Evolutionary conservation across 495 filamentous ascomycete species (phyloP).

Genomic region (Glonium stellatum): DNA sequence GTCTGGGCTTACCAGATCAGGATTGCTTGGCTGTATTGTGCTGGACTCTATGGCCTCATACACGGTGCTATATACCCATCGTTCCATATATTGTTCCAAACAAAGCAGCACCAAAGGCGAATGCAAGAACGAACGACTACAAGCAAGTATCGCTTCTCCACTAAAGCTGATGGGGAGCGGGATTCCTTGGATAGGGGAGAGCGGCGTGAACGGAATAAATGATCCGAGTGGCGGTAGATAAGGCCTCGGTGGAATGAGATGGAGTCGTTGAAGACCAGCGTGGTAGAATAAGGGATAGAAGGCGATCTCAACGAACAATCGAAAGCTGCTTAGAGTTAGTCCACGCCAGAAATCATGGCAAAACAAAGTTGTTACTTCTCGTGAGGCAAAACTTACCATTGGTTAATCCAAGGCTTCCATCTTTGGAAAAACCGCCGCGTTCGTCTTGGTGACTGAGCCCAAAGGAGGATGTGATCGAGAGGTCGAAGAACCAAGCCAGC

Average conservation of each 20-base stretch:
- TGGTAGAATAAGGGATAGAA: conserved; percentile 23
- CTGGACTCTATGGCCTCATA: conserved; percentile 15
- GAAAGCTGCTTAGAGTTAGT: conserved; percentile 5
- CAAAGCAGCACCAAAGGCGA: conserved; percentile 20
- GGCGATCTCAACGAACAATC: conserved; percentile 8
- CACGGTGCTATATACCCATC: conserved; percentile 9
- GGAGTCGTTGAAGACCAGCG: conserved; percentile 19
- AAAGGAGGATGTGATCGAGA: conserved; percentile 11
- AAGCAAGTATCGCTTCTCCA: conserved; percentile 1
- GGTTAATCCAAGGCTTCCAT: conserved; percentile 8
- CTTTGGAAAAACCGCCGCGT: conserved; percentile 6
- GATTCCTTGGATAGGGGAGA: conserved; percentile 12
- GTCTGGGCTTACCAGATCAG: conserved; percentile 9
- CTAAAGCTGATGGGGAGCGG: background rate
- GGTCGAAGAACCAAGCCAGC: conserved; percentile 7
- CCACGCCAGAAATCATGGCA: too few species aligned
- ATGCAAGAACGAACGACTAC: background rate
- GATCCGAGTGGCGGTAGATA: conserved; percentile 11
- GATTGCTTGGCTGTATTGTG: conserved; percentile 8
- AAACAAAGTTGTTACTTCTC: too few species aligned
- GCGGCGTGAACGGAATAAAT: conserved; percentile 20
- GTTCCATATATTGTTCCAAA: conserved; percentile 11
- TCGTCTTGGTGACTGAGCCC: background rate
- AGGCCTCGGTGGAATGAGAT: conserved; percentile 12
- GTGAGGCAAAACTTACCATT: conserved; percentile 3